Percentiles rank a stretch among this genome's conserved stretches.
Evolutionary conservation across 257 asterid species (phyloP).

Genomic region (Penstemon newberryi): DNA sequence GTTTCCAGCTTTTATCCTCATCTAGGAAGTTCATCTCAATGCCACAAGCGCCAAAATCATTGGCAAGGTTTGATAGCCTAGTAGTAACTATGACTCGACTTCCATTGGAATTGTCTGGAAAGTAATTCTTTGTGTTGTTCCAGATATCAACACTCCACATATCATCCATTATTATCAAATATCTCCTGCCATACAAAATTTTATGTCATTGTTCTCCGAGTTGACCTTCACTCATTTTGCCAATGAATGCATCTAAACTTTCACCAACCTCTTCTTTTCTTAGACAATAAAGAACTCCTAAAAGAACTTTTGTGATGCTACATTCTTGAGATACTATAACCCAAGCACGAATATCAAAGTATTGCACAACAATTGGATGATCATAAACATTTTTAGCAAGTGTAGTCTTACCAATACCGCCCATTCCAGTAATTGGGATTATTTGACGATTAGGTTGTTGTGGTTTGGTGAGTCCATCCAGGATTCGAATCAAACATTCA

Average conservation of each 20-base stretch:
- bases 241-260: not conserved
- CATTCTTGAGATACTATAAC: not conserved
- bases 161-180: constrained; percentile 28
- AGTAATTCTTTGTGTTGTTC: not conserved
- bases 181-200: constrained; percentile 18
- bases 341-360: not conserved
- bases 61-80: not conserved
- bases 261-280: not conserved
- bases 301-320: not conserved
- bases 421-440: constrained; percentile 9
- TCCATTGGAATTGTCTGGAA: not conserved
- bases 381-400: not conserved
- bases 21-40: constrained; percentile 2
- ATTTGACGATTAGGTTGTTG: not conserved
- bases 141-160: constrained; percentile 13
- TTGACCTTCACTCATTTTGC: not conserved
- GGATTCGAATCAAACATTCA: not conserved
- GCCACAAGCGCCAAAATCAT: not conserved
- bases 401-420: constrained; percentile 3
- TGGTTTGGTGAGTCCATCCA: not conserved
- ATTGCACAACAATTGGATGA: not conserved
- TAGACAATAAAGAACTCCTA: not conserved
- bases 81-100: constrained; percentile 27
- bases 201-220: not conserved
- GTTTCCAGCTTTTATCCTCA: not conserved